These are phyloP conservation scores for Apostasia shenzhenica DNA, from an alignment of 106 monocot species.

Conservation along the genomic window DNA sequence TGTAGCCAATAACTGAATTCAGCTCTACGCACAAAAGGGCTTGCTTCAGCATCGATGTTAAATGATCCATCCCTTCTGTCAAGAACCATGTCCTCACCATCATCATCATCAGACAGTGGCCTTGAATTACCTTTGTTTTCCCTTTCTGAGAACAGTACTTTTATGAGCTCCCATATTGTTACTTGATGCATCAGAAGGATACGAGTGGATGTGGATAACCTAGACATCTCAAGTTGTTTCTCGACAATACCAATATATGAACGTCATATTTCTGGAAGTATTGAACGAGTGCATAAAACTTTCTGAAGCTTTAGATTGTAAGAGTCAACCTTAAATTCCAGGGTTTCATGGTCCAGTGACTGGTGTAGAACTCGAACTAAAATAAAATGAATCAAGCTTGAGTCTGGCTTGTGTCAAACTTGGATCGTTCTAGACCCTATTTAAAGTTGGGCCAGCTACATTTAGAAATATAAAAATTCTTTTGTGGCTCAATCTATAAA, in stretches of 20 bases:
- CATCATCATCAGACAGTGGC: slow-evolving; percentile 27
- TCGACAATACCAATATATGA: slow-evolving; percentile 72
- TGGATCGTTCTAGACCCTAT: too few relatives aligned
- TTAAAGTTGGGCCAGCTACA: too few relatives aligned
- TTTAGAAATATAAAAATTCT: too few relatives aligned
- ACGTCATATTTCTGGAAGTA: slow-evolving; percentile 63
- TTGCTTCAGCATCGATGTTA: slow-evolving; percentile 67
- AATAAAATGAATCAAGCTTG: too few relatives aligned
- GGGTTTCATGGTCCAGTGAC: slow-evolving; percentile 56
- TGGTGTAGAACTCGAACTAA: slow-evolving; percentile 31
- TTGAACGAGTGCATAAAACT: slow-evolving; percentile 42
- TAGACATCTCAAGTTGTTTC: slow-evolving; percentile 61
- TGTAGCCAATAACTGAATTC: slow-evolving; percentile 92
- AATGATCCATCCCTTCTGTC: slow-evolving; percentile 51
- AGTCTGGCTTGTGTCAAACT: too few relatives aligned
- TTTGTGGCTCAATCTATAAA: too few relatives aligned
- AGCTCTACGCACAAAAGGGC: slow-evolving; percentile 70
- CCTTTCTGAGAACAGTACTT: slow-evolving; percentile 77
- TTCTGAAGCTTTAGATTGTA: slow-evolving; percentile 58
- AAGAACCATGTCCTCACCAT: slow-evolving; percentile 64
- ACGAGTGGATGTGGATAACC: slow-evolving; percentile 59
- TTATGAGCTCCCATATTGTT: slow-evolving; percentile 86
- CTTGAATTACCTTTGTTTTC: slow-evolving; percentile 23
- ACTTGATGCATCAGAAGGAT: slow-evolving; percentile 81
- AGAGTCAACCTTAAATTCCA: slow-evolving; percentile 30